Evolutionary conservation across 225 moss, liverwort and hornwort genomes (phyloP).

Genomic region (Marchantia paleacea): DNA sequence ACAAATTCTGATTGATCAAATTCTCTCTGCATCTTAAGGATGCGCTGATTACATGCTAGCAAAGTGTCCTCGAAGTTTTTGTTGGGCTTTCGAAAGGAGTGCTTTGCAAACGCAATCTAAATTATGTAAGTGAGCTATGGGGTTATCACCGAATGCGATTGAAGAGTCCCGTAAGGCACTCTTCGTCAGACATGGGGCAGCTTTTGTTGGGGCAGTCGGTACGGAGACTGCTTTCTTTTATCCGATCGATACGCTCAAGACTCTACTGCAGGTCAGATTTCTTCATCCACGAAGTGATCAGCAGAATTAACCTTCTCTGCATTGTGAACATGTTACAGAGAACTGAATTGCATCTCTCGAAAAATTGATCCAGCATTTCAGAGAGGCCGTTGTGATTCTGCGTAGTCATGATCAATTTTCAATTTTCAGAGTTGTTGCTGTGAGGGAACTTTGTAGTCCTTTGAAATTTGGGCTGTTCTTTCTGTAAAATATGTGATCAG

Average conservation of each 20-base stretch:
- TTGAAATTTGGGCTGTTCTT: no score
- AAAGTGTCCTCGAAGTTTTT: neutral
- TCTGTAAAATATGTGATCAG: no score
- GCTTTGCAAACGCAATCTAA: neutral
- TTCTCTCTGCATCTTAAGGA: neutral
- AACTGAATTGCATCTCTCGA: neutral
- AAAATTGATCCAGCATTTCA: neutral
- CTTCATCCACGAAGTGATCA: neutral
- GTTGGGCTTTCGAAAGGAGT: neutral
- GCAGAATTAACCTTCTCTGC: neutral
- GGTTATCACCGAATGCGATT: conserved; percentile 6
- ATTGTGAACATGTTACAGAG: neutral
- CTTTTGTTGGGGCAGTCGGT: conserved; percentile 54
- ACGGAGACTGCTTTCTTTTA: conserved; percentile 62
- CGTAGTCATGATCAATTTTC: no score
- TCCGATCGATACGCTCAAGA: conserved; percentile 77
- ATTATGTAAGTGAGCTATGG: conserved; percentile 14
- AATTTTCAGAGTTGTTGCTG: no score
- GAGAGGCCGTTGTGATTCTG: neutral
- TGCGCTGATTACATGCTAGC: neutral
- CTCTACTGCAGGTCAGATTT: conserved; percentile 70
- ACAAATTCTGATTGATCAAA: neutral
- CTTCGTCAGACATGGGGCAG: conserved; percentile 57
- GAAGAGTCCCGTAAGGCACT: conserved; percentile 56
- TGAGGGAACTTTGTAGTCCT: no score